Base-by-base conservation (phyloP, 2,329 filamentous ascomycete species). In the Aschersonia sp. region DNA sequence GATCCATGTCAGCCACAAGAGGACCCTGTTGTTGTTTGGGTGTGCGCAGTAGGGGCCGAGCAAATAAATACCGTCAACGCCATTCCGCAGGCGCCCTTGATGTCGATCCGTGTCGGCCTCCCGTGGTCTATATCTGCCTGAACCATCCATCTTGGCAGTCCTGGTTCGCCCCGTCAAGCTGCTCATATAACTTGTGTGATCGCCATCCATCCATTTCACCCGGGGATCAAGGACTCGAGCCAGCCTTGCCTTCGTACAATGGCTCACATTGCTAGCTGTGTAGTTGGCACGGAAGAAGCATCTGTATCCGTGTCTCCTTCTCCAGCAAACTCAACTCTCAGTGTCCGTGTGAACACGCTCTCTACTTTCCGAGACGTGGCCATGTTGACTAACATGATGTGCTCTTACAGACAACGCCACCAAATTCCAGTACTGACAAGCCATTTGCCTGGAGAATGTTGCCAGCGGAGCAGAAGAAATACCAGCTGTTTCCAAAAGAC, bases 191-290 rank as follows among this genome's bases (percentile, higher is more conserved):
- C 20, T 20, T 20, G 20, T 20, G 20, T 20, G 20, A 20, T 20
- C 20, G 20, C 20, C 20, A 20, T 20, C 20, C 20, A 20, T 20
- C 20, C 20, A 20, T 10, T 38, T 38, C 6, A 6, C 10, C 32
- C 32, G 6, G 32, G 6, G 32, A 38, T 38, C 32, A 38, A 6
- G 6, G 6, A 10, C 6, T 38, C 10, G 32, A 42, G 40, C n/a
- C 5, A 42, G 9, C 20, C 40, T n/a, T 28, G 7, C 40, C 9
- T 42, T n/a, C 5, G 9, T 42, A n/a, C 61, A 62, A 81, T 81
- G 77, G 75, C 76, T 64, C 78, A 82, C 62, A 80, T 81, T 62
- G 74, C 73, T 60, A 73, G 67, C 56, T 79, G 77, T 60, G 69
- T 81, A 65, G 65, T 73, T 54, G 69, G 72, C 56, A 59, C 61